Percentiles rank a stretch among this genome's conserved stretches.
phyloP scores from a whole-genome alignment of 2,329 filamentous ascomycete species.

The Proliferodiscus dingleyae region DNA sequence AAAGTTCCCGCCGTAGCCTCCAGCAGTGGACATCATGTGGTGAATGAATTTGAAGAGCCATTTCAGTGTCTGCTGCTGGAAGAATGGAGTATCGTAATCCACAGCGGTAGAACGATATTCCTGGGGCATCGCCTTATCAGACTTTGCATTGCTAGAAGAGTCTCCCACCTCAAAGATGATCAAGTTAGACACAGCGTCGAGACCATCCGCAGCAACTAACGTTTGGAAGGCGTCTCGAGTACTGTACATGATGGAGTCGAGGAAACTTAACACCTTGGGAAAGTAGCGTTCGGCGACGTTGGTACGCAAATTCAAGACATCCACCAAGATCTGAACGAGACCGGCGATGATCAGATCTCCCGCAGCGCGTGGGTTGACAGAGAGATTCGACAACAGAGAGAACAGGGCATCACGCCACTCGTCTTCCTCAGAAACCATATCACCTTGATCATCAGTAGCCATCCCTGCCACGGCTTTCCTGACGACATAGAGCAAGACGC shows the following conservation, averaged over 20 bases:
- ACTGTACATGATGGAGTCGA: constrained; percentile 83
- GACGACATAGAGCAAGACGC: constrained; percentile 87
- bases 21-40: constrained; percentile 82
- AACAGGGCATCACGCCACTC: constrained; percentile 91
- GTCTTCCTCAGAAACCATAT: constrained; percentile 64
- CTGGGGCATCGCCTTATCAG: constrained; percentile 65
- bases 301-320: constrained; percentile 80
- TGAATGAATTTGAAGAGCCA: constrained; percentile 95
- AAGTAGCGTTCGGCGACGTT: constrained; percentile 77
- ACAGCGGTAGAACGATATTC: constrained; percentile 75
- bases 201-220: constrained; percentile 74
- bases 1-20: constrained; percentile 67
- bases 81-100: constrained; percentile 90
- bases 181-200: constrained; percentile 86
- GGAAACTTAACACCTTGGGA: constrained; percentile 76
- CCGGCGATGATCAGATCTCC: constrained; percentile 84
- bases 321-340: constrained; percentile 82
- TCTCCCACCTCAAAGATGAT: constrained; percentile 73
- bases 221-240: constrained; percentile 80
- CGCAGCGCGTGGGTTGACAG: constrained; percentile 68
- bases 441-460: constrained; percentile 54
- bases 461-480: constrained; percentile 86
- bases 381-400: constrained; percentile 77
- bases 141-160: constrained; percentile 60
- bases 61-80: constrained; percentile 87